phyloP scores from a whole-genome alignment of 164 flowering plant species.

The Vitis rotundifolia region DNA sequence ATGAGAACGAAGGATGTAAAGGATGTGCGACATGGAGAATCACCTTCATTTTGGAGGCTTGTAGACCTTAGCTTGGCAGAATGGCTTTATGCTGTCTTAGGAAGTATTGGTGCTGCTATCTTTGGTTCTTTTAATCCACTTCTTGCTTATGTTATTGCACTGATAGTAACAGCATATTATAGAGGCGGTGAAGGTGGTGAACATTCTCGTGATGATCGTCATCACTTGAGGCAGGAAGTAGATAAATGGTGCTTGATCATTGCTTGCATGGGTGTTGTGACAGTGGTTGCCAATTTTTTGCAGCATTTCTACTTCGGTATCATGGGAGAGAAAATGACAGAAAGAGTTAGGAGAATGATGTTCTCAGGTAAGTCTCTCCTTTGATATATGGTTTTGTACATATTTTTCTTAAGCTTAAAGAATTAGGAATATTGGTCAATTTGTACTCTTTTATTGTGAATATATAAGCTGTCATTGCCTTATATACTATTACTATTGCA shows the following conservation, averaged over 20 bases:
- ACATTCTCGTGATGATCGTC: neutral
- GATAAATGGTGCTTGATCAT: constrained; percentile 92
- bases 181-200: constrained; percentile 24
- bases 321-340: constrained; percentile 99
- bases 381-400: neutral
- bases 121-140: constrained; percentile 98
- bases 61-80: constrained; percentile 92
- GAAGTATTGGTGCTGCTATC: constrained; percentile 92
- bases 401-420: neutral
- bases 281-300: constrained; percentile 91
- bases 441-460: neutral
- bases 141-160: constrained; percentile 83
- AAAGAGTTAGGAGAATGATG: constrained; percentile 97
- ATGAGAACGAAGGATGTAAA: constrained; percentile 36
- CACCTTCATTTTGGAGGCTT: constrained; percentile 92
- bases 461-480: neutral
- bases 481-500: constrained; percentile 23
- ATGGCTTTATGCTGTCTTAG: constrained; percentile 96
- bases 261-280: constrained; percentile 91
- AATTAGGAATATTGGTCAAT: neutral
- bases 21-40: constrained; percentile 39
- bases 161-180: constrained; percentile 76
- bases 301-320: constrained; percentile 98
- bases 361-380: constrained; percentile 68
- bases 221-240: constrained; percentile 55